These are phyloP conservation scores for Kingdonia uniflora DNA, from an alignment of 164 flowering plant species.

Conservation along the genomic window DNA sequence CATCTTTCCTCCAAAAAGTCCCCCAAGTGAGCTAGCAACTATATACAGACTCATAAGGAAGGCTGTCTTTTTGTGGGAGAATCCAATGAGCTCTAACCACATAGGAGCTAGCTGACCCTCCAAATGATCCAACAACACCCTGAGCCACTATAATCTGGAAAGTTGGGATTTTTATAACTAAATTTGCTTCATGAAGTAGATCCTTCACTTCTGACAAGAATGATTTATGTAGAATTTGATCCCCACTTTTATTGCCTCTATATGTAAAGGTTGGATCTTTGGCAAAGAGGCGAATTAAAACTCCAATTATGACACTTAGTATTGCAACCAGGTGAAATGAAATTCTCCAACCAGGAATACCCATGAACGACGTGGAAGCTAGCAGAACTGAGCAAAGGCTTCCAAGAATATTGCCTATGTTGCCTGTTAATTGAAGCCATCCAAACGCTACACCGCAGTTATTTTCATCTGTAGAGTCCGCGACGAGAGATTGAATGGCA, in stretches of 20 bases:
- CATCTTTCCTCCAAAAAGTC: constrained; percentile 80
- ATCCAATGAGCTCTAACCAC: constrained; percentile 92
- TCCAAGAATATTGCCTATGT: constrained; percentile 88
- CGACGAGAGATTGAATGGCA: constrained; percentile 89
- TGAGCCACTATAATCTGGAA: constrained; percentile 90
- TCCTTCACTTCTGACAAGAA: constrained; percentile 46
- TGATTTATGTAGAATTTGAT: constrained; percentile 21
- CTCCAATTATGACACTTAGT: constrained; percentile 64
- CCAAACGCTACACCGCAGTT: constrained; percentile 92
- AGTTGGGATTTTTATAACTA: constrained; percentile 62
- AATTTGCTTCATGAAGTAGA: constrained; percentile 48
- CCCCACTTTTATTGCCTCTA: constrained; percentile 9
- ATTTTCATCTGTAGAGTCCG: constrained; percentile 79
- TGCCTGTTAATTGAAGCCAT: constrained; percentile 57
- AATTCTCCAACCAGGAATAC: constrained; percentile 78
- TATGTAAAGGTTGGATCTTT: constrained; percentile 59
- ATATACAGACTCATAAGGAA: constrained; percentile 50
- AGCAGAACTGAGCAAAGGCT: constrained; percentile 83
- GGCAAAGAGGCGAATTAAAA: constrained; percentile 67
- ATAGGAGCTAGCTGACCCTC: constrained; percentile 93
- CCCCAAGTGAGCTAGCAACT: constrained; percentile 65
- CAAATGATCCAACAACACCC: constrained; percentile 84
- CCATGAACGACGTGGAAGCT: constrained; percentile 76
- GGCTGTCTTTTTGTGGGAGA: constrained; percentile 69
- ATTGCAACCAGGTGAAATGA: constrained; percentile 80